A percentile compares a stretch with the other conserved stretches of the same genome.
Evolutionary conservation across 1,284 basidiomycete species (phyloP).

Genomic region (Cryptococcus sp.): DNA sequence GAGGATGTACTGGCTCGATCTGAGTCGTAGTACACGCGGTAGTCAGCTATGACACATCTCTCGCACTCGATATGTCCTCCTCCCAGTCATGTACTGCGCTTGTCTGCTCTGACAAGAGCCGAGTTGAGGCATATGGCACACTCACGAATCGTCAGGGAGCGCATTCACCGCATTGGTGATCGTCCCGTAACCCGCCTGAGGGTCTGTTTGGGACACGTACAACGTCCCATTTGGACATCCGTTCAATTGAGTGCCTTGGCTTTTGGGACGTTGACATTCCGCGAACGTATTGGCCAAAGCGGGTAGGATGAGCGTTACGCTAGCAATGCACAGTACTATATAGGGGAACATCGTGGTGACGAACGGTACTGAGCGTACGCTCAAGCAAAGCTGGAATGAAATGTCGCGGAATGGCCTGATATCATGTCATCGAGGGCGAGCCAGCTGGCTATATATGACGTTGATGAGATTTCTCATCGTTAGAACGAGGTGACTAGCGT

Average conservation of each 20-base stretch:
- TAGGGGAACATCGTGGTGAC: neutral
- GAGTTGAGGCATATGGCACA: neutral
- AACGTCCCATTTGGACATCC: conserved; percentile 9
- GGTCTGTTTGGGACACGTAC: conserved; percentile 8
- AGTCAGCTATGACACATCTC: too few species aligned
- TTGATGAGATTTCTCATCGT: too few species aligned
- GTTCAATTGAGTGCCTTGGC: conserved; percentile 4
- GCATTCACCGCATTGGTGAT: neutral
- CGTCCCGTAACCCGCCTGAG: conserved; percentile 5
- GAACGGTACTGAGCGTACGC: too few species aligned
- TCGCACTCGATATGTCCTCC: too few species aligned
- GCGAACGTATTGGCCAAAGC: conserved; percentile 2
- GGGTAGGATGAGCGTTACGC: neutral
- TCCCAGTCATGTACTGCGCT: too few species aligned
- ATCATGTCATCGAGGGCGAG: too few species aligned
- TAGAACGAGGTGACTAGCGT: too few species aligned
- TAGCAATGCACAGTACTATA: neutral
- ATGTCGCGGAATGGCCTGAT: too few species aligned
- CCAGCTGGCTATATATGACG: too few species aligned
- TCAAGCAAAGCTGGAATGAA: too few species aligned
- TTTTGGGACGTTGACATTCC: conserved; percentile 7
- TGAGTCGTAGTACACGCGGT: neutral
- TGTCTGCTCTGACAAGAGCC: neutral
- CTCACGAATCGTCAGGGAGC: conserved; percentile 2
- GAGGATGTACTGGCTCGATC: conserved; percentile 54